phyloP scores from a whole-genome alignment of 345 rosid genomes.

The Arabidopsis thaliana region DNA sequence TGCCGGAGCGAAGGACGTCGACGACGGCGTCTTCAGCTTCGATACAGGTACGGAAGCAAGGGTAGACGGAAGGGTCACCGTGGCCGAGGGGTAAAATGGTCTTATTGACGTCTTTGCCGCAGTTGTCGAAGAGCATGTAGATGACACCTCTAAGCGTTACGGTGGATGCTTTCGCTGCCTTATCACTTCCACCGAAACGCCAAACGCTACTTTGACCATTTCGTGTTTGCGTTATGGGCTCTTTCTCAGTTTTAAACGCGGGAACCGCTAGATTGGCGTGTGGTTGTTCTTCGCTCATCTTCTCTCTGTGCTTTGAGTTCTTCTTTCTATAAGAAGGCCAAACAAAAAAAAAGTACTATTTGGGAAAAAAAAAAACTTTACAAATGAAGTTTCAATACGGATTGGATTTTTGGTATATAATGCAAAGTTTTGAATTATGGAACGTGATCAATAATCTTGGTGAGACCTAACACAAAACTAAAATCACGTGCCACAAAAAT shows the following conservation, averaged over 20 bases:
- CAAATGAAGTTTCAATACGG: neutral
- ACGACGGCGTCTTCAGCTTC: conserved; percentile 65
- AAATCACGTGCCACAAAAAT: conserved; percentile 32
- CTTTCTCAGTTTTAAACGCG: conserved; percentile 34
- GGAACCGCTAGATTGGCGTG: conserved; percentile 41
- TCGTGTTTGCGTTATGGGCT: conserved; percentile 25
- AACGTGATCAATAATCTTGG: conserved; percentile 24
- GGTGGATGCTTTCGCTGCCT: conserved; percentile 32
- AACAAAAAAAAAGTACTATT: neutral
- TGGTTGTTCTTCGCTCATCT: conserved; percentile 37
- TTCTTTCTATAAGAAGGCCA: neutral
- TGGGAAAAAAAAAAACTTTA: neutral
- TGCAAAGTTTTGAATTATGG: neutral
- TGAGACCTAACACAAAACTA: conserved; percentile 33
- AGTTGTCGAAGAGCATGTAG: conserved; percentile 46
- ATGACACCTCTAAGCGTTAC: conserved; percentile 55
- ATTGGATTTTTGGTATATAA: neutral
- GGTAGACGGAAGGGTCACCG: conserved; percentile 77
- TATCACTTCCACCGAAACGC: conserved; percentile 49
- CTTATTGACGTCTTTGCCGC: conserved; percentile 50
- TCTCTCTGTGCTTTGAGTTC: neutral
- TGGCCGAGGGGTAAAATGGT: conserved; percentile 60
- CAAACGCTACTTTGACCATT: conserved; percentile 41
- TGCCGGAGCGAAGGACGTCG: conserved; percentile 57
- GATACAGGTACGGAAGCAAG: conserved; percentile 58